These are phyloP conservation scores for Termitomyces sp. DNA, from an alignment of 768 basidiomycete species.

Conservation along the genomic window DNA sequence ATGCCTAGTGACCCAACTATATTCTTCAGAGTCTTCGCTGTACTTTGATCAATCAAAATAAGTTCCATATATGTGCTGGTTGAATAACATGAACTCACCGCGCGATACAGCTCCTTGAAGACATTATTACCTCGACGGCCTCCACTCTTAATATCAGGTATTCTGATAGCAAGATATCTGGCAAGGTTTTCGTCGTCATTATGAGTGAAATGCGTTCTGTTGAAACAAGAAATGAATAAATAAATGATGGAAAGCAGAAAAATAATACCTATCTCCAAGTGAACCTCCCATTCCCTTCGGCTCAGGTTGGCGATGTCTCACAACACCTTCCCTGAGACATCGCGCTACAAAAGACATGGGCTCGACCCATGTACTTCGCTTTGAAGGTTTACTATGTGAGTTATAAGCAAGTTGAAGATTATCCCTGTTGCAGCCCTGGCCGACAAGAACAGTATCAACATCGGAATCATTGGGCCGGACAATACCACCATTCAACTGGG, in stretches of 20 bases:
- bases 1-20: slow-evolving; percentile 37
- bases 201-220: slow-evolving; percentile 26
- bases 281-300: slow-evolving; percentile 17
- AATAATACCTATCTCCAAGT: neutral
- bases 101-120: slow-evolving; percentile 25
- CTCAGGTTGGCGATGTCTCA: slow-evolving; percentile 4
- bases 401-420: slow-evolving; percentile 16
- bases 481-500: slow-evolving; percentile 18
- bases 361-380: slow-evolving; percentile 17
- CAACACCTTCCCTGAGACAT: slow-evolving; percentile 10
- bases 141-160: slow-evolving; percentile 30
- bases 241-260: neutral
- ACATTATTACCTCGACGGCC: slow-evolving; percentile 34
- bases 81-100: slow-evolving; percentile 19
- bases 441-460: slow-evolving; percentile 21
- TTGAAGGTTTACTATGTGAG: slow-evolving; percentile 3
- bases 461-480: slow-evolving; percentile 8
- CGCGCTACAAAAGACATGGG: slow-evolving; percentile 13
- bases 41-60: slow-evolving; percentile 11
- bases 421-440: slow-evolving; percentile 10
- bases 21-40: slow-evolving; percentile 17
- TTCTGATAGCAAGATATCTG: slow-evolving; percentile 27
- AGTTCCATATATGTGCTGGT: neutral
- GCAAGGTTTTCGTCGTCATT: slow-evolving; percentile 36
- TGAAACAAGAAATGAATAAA: neutral